Percentiles rank a stretch among this genome's conserved stretches.
These are phyloP conservation scores for Rhizopus microsporus DNA, from an alignment of 371 early-diverging fungal genomes.

Conservation along the genomic window DNA sequence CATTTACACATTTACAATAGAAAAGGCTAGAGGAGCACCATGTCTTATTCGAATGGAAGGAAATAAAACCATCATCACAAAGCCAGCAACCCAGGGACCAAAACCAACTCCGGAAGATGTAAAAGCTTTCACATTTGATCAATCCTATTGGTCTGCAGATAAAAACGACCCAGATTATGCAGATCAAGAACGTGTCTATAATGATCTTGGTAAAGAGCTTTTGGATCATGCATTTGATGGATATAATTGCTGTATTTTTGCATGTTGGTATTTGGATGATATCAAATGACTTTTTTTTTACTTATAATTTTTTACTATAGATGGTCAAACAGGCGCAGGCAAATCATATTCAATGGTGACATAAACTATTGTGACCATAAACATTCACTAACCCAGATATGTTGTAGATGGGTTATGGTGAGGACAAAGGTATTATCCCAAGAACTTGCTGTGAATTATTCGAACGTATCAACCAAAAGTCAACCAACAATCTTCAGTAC, in stretches of 20 bases:
- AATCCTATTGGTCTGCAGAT: slow-evolving; percentile 78
- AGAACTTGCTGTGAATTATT: slow-evolving; percentile 76
- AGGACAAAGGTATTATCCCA: slow-evolving; percentile 80
- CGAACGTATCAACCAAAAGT: slow-evolving; percentile 49
- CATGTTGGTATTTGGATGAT: slow-evolving; percentile 49
- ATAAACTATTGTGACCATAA: neutral
- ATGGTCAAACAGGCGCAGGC: slow-evolving; percentile 84
- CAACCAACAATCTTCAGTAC: slow-evolving; percentile 51
- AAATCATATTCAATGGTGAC: slow-evolving; percentile 74
- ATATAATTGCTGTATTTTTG: slow-evolving; percentile 83
- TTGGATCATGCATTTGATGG: slow-evolving; percentile 82
- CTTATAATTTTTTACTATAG: slow-evolving; percentile 27
- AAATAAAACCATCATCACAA: slow-evolving; percentile 61
- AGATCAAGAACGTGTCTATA: slow-evolving; percentile 71
- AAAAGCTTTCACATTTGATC: slow-evolving; percentile 76
- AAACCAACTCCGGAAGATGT: slow-evolving; percentile 27
- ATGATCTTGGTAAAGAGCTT: slow-evolving; percentile 69
- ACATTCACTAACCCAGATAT: neutral
- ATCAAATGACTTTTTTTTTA: slow-evolving; percentile 8
- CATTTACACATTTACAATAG: slow-evolving; percentile 22
- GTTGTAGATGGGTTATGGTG: slow-evolving; percentile 56
- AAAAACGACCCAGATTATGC: slow-evolving; percentile 61
- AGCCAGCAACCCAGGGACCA: slow-evolving; percentile 35
- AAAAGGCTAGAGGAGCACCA: slow-evolving; percentile 57
- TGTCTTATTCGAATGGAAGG: slow-evolving; percentile 64